These are phyloP conservation scores for Collybia mongolica DNA, from an alignment of 768 basidiomycete genomes.

Conservation along the genomic window DNA sequence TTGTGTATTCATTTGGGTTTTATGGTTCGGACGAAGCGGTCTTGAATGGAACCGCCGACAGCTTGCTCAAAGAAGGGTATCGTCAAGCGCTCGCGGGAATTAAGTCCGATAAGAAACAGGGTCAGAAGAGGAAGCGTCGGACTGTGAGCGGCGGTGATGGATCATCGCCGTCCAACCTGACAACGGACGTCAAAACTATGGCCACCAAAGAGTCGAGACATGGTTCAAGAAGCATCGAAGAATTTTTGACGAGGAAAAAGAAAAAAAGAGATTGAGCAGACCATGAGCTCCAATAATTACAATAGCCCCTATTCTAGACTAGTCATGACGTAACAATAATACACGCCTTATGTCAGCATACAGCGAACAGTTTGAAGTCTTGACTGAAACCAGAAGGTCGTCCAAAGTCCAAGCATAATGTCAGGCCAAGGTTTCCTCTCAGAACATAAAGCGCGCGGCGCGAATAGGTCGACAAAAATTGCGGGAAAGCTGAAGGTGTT, in stretches of 20 bases:
- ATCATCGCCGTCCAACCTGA: too few species aligned
- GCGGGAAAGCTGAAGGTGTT: conserved; percentile 87
- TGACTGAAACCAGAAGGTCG: not conserved
- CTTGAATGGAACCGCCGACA: conserved; percentile 7
- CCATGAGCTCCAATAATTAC: too few species aligned
- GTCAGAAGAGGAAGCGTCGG: not conserved
- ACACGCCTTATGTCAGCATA: too few species aligned
- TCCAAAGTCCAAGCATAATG: not conserved
- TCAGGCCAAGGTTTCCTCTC: conserved; percentile 10
- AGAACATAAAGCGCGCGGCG: conserved; percentile 64
- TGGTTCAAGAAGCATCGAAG: too few species aligned
- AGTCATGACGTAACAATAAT: too few species aligned
- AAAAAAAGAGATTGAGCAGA: too few species aligned
- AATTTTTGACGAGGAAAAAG: too few species aligned
- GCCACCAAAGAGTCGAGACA: too few species aligned
- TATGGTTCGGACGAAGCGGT: conserved; percentile 6
- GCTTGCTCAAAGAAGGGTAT: not conserved
- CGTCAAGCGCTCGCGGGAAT: conserved; percentile 1
- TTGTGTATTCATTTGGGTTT: conserved; percentile 1
- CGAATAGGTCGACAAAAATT: conserved; percentile 78
- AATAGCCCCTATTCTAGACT: too few species aligned
- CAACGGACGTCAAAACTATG: too few species aligned
- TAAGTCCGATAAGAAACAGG: not conserved
- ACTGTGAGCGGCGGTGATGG: conserved; percentile 6
- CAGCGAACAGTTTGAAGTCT: too few species aligned